Conservation (phyloP, 371 early-diverging fungal genomes). For the Apophysomyces elegans region DNA sequence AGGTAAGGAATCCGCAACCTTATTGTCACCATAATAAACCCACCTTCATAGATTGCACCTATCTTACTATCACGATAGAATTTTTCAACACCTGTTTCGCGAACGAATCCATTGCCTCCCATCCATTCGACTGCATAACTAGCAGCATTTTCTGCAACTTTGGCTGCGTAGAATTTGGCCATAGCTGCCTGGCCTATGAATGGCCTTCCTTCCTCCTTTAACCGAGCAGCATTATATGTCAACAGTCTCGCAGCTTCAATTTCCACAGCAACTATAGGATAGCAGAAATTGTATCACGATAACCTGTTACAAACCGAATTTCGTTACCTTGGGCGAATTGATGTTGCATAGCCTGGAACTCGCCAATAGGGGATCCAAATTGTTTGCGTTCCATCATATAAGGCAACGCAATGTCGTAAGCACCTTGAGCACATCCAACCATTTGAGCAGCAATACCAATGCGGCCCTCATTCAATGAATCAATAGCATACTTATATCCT, state of each 20-base stretch:
- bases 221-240: slow-evolving; percentile 95
- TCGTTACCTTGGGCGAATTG: slow-evolving; percentile 85
- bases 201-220: slow-evolving; percentile 89
- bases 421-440: slow-evolving; percentile 96
- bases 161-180: slow-evolving; percentile 93
- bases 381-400: slow-evolving; percentile 95
- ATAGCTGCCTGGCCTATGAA: slow-evolving; percentile 96
- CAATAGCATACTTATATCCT: slow-evolving; percentile 98
- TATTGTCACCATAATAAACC: too few species aligned
- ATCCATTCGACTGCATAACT: slow-evolving; percentile 94
- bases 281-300: background rate
- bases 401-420: slow-evolving; percentile 83
- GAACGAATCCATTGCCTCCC: slow-evolving; percentile 96
- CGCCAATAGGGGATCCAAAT: slow-evolving; percentile 83
- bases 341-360: slow-evolving; percentile 96
- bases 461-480: slow-evolving; percentile 95
- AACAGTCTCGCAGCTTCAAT: slow-evolving; percentile 94
- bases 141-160: slow-evolving; percentile 90
- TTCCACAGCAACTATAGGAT: slow-evolving; percentile 70
- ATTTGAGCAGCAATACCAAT: slow-evolving; percentile 98
- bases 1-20: background rate
- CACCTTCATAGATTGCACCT: slow-evolving; percentile 74
- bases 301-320: background rate
- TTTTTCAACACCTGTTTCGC: slow-evolving; percentile 81
- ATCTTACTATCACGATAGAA: slow-evolving; percentile 96